Base-by-base conservation (phyloP, 176 grass and related monocot genomes). In the Otatea glauca region DNA sequence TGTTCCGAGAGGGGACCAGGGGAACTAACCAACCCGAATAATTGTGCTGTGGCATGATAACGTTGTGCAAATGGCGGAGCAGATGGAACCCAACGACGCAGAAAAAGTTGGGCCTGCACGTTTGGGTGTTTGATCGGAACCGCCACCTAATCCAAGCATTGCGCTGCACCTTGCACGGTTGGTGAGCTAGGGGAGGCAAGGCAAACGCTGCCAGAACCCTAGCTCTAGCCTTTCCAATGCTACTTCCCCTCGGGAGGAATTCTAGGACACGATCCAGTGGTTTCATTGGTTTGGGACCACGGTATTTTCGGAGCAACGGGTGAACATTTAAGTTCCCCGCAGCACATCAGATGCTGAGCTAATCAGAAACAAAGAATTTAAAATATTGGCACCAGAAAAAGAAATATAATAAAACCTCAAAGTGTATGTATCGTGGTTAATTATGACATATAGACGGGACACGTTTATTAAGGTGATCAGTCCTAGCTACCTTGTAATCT, bases 1-100 rank as follows among this genome's bases (percentile, higher is more conserved):
- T 68, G 82, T 62, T 35, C 5, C 69, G 13, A 51, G 13, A 51
- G 75, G 83, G 88, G 78, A 90, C 78, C 70, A 56, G 61, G 7
- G 3, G 9, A 63, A 11, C 66, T 5, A 69, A 24, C 25, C 74
- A 72, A 42, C 63, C 68, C 9, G 49, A 86, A 77, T 83, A 70
- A 85, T 85, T 89, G 76, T 43, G 50, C 58, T 53, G 17, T 39
- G 45, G 67, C 80, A 72, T 16, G 16, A 55, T 13, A 43, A 21
- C 65, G 21, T 4, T 8, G 75, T 24, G 64, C 75, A 24, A 51
- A 77, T 42, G 35, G 84, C 29, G 18, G 66, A 53, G 25, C 55
- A 65, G 68, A 74, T 74, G 49, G 66, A 54, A 43, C 86, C 51
- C 54, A 15, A 70, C 58, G 17, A 8, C 54, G 43, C 80, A 48